phyloP scores from a whole-genome alignment of 257 asterid genomes.

The Linderniella brevidens region DNA sequence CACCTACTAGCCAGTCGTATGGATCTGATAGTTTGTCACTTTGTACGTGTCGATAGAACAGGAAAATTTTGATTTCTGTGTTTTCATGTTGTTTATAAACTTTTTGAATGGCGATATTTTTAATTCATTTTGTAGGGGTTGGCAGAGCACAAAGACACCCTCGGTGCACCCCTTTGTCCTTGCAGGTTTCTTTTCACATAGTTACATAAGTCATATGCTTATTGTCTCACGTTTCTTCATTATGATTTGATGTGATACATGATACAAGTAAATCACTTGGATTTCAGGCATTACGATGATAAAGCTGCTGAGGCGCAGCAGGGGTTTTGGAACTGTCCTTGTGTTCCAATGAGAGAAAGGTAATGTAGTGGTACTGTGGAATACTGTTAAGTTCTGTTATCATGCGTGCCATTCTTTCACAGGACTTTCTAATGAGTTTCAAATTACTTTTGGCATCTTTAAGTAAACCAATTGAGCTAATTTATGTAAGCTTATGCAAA shows the following conservation, averaged over 20 bases:
- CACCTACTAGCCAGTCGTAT: too few species aligned
- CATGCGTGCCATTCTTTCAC: background rate
- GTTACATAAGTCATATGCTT: background rate
- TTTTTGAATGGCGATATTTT: background rate
- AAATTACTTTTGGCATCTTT: background rate
- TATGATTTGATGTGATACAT: background rate
- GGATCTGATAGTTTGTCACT: too few species aligned
- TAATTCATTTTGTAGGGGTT: conserved; percentile 46
- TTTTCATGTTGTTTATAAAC: too few species aligned
- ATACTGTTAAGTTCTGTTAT: conserved; percentile 16
- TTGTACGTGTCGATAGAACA: too few species aligned
- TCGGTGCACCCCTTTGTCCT: conserved; percentile 97
- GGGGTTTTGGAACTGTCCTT: conserved; percentile 88
- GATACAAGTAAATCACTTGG: background rate
- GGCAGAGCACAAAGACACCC: conserved; percentile 92
- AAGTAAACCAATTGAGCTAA: too few species aligned
- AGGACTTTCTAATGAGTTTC: conserved; percentile 2
- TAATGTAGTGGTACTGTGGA: conserved; percentile 7
- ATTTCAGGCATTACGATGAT: conserved; percentile 68
- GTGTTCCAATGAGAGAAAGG: conserved; percentile 86
- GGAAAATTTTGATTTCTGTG: too few species aligned
- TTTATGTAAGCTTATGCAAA: too few species aligned
- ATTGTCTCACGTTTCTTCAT: background rate
- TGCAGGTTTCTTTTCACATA: conserved; percentile 34
- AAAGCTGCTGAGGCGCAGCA: conserved; percentile 88